These are phyloP conservation scores for Nakazawaea wyomingensis DNA, from an alignment of 805 yeast species.

Conservation along the genomic window DNA sequence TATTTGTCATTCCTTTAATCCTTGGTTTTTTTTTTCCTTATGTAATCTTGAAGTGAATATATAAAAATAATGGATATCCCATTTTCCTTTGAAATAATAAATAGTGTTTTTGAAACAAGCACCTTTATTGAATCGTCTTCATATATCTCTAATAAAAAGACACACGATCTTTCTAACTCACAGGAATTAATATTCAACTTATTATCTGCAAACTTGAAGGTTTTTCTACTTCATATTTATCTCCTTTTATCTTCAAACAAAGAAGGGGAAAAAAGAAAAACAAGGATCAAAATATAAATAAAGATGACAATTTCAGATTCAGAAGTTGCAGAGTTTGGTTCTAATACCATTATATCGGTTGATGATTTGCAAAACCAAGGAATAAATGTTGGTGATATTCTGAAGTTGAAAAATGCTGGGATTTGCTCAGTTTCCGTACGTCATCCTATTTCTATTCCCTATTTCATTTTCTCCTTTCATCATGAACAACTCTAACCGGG, in stretches of 20 bases:
- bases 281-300: neutral
- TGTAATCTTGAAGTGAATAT: too few relatives aligned
- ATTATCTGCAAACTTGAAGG: neutral
- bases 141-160: too few relatives aligned
- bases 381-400: slow-evolving; percentile 65
- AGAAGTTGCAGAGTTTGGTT: slow-evolving; percentile 16
- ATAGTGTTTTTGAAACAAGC: too few relatives aligned
- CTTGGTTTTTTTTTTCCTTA: too few relatives aligned
- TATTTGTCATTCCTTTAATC: too few relatives aligned
- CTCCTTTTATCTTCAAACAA: too few relatives aligned
- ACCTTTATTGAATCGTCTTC: too few relatives aligned
- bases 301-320: neutral
- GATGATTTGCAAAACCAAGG: slow-evolving; percentile 62
- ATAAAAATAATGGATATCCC: too few relatives aligned
- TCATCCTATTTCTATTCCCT: slow-evolving; percentile 19
- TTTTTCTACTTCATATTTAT: too few relatives aligned
- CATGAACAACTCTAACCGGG: neutral
- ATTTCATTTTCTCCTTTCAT: neutral
- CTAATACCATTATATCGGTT: slow-evolving; percentile 30
- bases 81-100: too few relatives aligned
- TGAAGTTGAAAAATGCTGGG: slow-evolving; percentile 62
- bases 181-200: too few relatives aligned
- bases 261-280: neutral
- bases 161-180: too few relatives aligned
- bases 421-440: slow-evolving; percentile 62